These are phyloP conservation scores for Dactylellina haptotyla DNA, from an alignment of 2,329 filamentous ascomycete genomes.

Conservation along the genomic window DNA sequence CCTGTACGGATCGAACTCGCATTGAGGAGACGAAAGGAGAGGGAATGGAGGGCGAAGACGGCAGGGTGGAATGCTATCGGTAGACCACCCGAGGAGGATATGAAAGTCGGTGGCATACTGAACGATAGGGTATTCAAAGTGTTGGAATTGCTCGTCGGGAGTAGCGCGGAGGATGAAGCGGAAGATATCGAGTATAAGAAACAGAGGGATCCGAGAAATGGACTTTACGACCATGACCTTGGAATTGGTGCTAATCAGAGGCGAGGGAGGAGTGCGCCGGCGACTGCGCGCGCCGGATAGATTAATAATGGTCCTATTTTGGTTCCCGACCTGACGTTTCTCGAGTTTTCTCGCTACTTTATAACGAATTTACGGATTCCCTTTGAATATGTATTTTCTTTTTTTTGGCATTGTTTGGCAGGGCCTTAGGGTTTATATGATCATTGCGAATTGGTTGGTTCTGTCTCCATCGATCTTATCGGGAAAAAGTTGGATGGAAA, in stretches of 20 bases:
- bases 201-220: conserved; percentile 45
- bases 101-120: conserved; percentile 59
- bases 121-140: conserved; percentile 62
- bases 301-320: neutral
- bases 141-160: conserved; percentile 62
- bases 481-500: conserved; percentile 43
- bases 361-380: neutral
- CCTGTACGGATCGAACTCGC: conserved; percentile 62
- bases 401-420: conserved; percentile 1
- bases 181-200: conserved; percentile 58
- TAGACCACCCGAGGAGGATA: conserved; percentile 57
- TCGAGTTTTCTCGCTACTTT: neutral
- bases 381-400: neutral
- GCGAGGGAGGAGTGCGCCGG: conserved; percentile 18
- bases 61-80: conserved; percentile 61
- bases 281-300: conserved; percentile 12
- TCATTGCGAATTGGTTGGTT: neutral
- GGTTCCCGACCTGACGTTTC: neutral
- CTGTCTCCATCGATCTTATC: neutral
- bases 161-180: conserved; percentile 62
- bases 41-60: conserved; percentile 61
- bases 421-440: neutral
- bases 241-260: conserved; percentile 9
- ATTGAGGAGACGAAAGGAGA: conserved; percentile 60
- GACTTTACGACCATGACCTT: conserved; percentile 33